phyloP scores from a whole-genome alignment of 768 basidiomycete genomes.

The Trametes cubensis region DNA sequence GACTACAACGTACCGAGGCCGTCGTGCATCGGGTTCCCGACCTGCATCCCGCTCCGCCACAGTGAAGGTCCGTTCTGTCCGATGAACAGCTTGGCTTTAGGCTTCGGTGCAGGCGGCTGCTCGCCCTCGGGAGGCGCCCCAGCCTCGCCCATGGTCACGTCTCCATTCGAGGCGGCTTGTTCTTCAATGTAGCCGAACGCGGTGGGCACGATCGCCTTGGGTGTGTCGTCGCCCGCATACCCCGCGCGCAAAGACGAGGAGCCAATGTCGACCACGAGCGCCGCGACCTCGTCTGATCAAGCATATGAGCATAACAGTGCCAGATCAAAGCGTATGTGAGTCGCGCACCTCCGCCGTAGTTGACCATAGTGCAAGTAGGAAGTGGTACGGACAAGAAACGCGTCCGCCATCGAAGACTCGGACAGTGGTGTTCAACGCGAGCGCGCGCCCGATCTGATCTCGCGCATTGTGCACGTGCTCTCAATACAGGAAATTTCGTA shows the following conservation, averaged over 20 bases:
- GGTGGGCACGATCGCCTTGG: conserved; percentile 89
- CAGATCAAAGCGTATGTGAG: neutral
- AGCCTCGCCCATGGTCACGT: conserved; percentile 60
- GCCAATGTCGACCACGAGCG: conserved; percentile 94
- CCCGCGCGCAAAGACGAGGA: conserved; percentile 88
- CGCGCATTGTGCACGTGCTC: conserved; percentile 18
- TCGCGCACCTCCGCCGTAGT: conserved; percentile 81
- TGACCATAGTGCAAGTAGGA: conserved; percentile 57
- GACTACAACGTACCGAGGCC: conserved; percentile 85
- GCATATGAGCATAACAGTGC: neutral
- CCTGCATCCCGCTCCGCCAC: conserved; percentile 90
- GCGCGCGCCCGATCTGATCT: conserved; percentile 36
- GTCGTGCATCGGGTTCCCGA: conserved; percentile 80
- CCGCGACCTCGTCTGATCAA: conserved; percentile 90
- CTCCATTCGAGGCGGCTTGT: conserved; percentile 45
- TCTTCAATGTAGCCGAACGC: conserved; percentile 74
- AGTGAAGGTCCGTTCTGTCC: conserved; percentile 88
- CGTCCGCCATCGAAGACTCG: neutral
- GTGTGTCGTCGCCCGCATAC: conserved; percentile 96
- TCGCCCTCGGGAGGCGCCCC: conserved; percentile 39
- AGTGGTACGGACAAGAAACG: conserved; percentile 1
- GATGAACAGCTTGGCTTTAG: conserved; percentile 64
- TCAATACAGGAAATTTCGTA: conserved; percentile 31
- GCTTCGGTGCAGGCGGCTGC: conserved; percentile 39
- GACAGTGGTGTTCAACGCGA: conserved; percentile 11